These are phyloP conservation scores for Anthracocystis panici-leucophaei DNA, from an alignment of 1,284 basidiomycete genomes.

Conservation along the genomic window DNA sequence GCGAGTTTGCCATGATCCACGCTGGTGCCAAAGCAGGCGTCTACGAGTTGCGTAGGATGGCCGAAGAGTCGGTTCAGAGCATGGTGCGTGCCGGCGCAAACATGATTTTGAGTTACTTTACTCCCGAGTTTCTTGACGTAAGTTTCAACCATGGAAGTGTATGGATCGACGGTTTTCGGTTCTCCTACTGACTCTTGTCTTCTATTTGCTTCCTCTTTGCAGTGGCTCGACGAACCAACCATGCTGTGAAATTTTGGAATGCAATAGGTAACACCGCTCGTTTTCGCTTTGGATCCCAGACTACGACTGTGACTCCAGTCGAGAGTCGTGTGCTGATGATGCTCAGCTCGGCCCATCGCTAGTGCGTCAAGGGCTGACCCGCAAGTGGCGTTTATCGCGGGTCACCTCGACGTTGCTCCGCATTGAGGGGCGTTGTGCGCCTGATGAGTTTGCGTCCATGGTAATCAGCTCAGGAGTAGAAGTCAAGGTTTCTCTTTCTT, in stretches of 20 bases:
- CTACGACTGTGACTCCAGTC: not conserved
- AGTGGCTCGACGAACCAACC: constrained; percentile 49
- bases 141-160: constrained; percentile 10
- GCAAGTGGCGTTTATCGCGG: not conserved
- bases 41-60: constrained; percentile 90
- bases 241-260: constrained; percentile 16
- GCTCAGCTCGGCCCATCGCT: not conserved
- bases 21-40: constrained; percentile 93
- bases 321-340: not conserved
- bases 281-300: not conserved
- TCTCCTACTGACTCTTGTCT: not conserved
- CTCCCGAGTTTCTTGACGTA: constrained; percentile 80
- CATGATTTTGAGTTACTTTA: constrained; percentile 92
- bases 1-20: constrained; percentile 96
- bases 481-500: no score
- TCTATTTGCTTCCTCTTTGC: not conserved
- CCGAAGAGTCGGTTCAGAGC: constrained; percentile 89
- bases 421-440: not conserved
- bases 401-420: not conserved
- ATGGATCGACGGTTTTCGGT: not conserved
- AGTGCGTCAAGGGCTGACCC: not conserved
- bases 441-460: no score
- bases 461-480: no score
- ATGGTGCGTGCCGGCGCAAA: constrained; percentile 93
- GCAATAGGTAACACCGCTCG: not conserved